Percentiles rank a stretch among this genome's conserved stretches.
Evolutionary conservation across 1,284 basidiomycete species (phyloP).

Genomic region (Cystobasidiaceae sp.): DNA sequence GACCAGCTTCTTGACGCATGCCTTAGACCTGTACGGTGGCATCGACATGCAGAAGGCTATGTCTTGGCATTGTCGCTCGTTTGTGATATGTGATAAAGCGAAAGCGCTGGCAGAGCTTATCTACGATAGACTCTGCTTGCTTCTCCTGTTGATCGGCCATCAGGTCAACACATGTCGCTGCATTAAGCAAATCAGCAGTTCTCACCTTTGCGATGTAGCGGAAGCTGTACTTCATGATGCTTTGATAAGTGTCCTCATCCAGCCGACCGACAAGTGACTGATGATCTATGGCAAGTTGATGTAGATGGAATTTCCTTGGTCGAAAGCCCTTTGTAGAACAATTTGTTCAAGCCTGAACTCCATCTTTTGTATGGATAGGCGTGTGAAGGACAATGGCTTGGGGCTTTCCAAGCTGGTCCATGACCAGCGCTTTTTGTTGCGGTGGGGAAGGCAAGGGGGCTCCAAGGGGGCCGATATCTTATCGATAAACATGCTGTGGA

Average conservation of each 20-base stretch:
- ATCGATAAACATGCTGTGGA: no score
- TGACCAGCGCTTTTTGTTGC: no score
- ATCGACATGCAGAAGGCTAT: slow-evolving; percentile 93
- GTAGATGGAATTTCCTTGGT: slow-evolving; percentile 98
- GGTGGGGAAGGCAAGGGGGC: no score
- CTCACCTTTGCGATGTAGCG: slow-evolving; percentile 89
- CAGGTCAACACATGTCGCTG: not conserved
- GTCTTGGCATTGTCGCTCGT: slow-evolving; percentile 92
- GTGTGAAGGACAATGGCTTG: no score
- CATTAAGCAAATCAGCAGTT: not conserved
- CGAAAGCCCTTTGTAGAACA: slow-evolving; percentile 93
- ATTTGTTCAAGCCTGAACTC: slow-evolving; percentile 85
- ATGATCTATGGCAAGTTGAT: slow-evolving; percentile 97
- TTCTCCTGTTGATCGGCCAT: slow-evolving; percentile 60
- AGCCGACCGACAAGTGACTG: slow-evolving; percentile 88
- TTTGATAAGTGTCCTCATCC: slow-evolving; percentile 84
- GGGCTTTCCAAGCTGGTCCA: no score
- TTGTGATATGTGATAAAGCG: slow-evolving; percentile 74
- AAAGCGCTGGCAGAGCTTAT: slow-evolving; percentile 93
- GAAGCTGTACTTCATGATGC: slow-evolving; percentile 93
- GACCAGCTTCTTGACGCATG: slow-evolving; percentile 91
- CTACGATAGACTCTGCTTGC: slow-evolving; percentile 89
- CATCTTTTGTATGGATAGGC: no score
- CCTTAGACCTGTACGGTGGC: slow-evolving; percentile 93
- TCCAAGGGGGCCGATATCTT: no score